phyloP scores from a whole-genome alignment of 495 filamentous ascomycete species.

The Pseudotulostoma volvatum region DNA sequence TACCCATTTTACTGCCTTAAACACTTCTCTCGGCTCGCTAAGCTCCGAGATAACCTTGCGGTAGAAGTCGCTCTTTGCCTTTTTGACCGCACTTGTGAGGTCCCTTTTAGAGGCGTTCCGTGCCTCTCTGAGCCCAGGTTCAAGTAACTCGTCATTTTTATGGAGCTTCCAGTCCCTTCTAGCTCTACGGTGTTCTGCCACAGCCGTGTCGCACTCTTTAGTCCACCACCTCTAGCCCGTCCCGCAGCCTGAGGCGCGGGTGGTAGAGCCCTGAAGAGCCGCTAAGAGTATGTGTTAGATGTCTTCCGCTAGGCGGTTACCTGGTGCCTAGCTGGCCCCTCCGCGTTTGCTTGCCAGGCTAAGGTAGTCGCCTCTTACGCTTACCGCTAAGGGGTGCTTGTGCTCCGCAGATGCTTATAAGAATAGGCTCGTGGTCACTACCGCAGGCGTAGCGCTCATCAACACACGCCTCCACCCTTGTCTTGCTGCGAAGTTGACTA shows the following conservation, averaged over 20 bases:
- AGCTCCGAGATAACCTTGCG: background rate
- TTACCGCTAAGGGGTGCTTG: background rate
- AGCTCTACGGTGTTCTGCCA: background rate
- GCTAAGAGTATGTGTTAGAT: background rate
- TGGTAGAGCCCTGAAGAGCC: background rate
- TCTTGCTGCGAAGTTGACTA: background rate
- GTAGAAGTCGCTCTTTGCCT: background rate
- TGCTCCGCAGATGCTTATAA: background rate
- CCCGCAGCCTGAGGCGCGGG: background rate
- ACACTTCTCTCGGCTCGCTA: background rate
- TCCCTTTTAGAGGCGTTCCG: background rate
- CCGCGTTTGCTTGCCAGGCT: background rate
- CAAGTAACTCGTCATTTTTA: background rate
- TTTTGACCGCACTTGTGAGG: background rate
- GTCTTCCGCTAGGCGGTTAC: background rate
- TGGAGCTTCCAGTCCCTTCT: background rate
- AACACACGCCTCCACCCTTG: background rate
- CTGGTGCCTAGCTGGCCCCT: background rate
- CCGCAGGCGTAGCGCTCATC: background rate
- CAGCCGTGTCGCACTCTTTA: background rate
- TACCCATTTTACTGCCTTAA: background rate
- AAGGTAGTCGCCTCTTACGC: background rate
- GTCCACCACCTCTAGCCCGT: background rate
- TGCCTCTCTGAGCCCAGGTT: background rate
- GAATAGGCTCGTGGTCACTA: background rate